Conservation (phyloP, 2,329 filamentous ascomycete species). For the Acrocalymma vagum region DNA sequence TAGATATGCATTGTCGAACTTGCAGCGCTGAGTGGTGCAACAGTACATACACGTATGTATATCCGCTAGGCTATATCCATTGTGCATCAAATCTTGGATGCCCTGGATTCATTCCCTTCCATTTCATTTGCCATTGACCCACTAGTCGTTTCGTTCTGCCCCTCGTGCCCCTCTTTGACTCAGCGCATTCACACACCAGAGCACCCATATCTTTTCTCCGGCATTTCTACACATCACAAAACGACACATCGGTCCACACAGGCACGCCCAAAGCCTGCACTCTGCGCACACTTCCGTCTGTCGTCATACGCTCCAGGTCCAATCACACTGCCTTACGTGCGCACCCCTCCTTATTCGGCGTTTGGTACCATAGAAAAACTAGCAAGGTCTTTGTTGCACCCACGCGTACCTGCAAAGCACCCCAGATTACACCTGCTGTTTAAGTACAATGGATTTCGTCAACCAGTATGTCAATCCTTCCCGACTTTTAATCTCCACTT, state of each 20-base stretch:
- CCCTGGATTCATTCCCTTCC: no score
- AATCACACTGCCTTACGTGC: constrained; percentile 36
- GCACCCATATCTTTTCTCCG: constrained; percentile 17
- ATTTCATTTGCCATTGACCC: constrained; percentile 26
- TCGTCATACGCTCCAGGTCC: constrained; percentile 20
- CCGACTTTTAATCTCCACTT: constrained; percentile 11
- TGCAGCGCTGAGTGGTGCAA: not conserved
- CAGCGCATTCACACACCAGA: constrained; percentile 23
- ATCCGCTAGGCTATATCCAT: no score
- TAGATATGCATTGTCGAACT: not conserved
- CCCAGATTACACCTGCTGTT: constrained; percentile 32
- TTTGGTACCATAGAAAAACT: constrained; percentile 24
- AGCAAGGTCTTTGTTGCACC: constrained; percentile 24
- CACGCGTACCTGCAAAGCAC: constrained; percentile 24
- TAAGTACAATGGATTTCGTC: constrained; percentile 50
- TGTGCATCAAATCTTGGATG: no score
- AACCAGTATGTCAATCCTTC: constrained; percentile 45
- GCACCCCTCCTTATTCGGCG: constrained; percentile 28
- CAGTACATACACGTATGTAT: no score
- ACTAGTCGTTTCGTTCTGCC: constrained; percentile 30
- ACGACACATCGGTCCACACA: constrained; percentile 38
- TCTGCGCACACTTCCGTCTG: constrained; percentile 19
- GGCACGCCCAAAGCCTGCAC: constrained; percentile 27
- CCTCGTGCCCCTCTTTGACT: constrained; percentile 42
- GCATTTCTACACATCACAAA: constrained; percentile 38